These are phyloP conservation scores for Fusarium pilosicola DNA, from an alignment of 2,329 filamentous ascomycete genomes.

Conservation along the genomic window DNA sequence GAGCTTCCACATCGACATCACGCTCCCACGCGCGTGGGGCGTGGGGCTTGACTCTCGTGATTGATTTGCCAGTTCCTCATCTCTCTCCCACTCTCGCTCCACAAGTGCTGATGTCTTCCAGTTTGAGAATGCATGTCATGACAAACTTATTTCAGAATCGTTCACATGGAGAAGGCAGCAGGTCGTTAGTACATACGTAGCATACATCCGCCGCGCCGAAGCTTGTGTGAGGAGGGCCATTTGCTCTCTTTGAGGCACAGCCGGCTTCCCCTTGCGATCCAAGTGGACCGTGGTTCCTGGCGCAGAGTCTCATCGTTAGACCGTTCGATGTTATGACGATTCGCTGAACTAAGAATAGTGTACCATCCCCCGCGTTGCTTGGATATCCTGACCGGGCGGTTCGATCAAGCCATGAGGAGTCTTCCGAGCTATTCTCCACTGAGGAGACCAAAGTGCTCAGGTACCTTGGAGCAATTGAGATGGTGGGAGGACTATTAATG, in stretches of 20 bases:
- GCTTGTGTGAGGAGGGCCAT: slow-evolving; percentile 22
- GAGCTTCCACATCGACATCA: slow-evolving; percentile 31
- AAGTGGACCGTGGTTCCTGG: slow-evolving; percentile 39
- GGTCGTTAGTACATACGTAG: slow-evolving; percentile 14
- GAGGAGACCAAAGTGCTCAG: slow-evolving; percentile 40
- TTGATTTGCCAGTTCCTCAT: slow-evolving; percentile 42
- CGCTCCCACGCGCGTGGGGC: slow-evolving; percentile 44
- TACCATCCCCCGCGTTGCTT: slow-evolving; percentile 39
- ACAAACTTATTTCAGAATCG: slow-evolving; percentile 45
- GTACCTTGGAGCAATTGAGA: slow-evolving; percentile 31
- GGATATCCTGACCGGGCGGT: slow-evolving; percentile 23
- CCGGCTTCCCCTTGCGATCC: slow-evolving; percentile 12
- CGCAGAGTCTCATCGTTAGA: slow-evolving; percentile 22
- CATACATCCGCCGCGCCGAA: slow-evolving; percentile 23
- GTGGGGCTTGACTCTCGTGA: slow-evolving; percentile 39
- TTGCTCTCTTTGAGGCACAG: slow-evolving; percentile 23
- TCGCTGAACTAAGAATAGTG: slow-evolving; percentile 41
- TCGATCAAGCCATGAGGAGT: slow-evolving; percentile 33
- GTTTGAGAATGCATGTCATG: slow-evolving; percentile 39
- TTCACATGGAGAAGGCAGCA: slow-evolving; percentile 37
- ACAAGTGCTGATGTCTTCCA: slow-evolving; percentile 42
- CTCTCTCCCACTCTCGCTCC: slow-evolving; percentile 45
- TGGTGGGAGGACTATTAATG: slow-evolving; percentile 26
- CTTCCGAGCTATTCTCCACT: slow-evolving; percentile 41
- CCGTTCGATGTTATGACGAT: slow-evolving; percentile 37